Base-by-base conservation (phyloP, 2,329 filamentous ascomycete species). In the Aureobasidium vineae region DNA sequence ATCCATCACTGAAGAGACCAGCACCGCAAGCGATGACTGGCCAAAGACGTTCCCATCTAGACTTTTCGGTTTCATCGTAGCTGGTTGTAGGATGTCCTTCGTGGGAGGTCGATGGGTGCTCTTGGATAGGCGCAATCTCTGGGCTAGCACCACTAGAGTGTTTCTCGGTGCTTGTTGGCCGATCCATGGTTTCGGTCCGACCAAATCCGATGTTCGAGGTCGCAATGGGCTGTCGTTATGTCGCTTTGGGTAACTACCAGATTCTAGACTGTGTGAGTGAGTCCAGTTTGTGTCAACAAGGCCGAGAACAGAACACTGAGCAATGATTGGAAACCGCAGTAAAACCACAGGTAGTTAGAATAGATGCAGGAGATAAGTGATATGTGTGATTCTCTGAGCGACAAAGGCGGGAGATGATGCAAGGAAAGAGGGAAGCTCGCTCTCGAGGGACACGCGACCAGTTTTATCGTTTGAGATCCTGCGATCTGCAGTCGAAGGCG, bases 1-100 rank as follows among this genome's bases (percentile, higher is more conserved):
- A 97, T 19, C 93, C 93, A 77, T 97, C 93, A 28, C 89, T 92
- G 78, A 97, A 97, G 1, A 97, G 83, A 73, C 93, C 93, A 61
- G 92, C 90, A 70, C 93, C 93, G 74, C 92, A 96, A 50, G 92
- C 92, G 71, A 97, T 88, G 0, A 92, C 90, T 16, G 92, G 91
- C 83, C 86, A 88, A 21, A 84, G 79, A 56, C 85, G 80, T 69
- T 85, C 79, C 84, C 75, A 76, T 33, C 65, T 61, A 1, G 70
- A 67, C 66, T 75, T 76, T 47, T 63, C 59, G 16, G 43, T 63
- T 19, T 63, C 31, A 1, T 63, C 59, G 33, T 63, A 63, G 1
- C 31, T 21, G 15, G 45, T 28, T 3, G n/a, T 6, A 16, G 19
- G 28, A 10, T 60, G 16, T 19, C 40, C 56, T 21, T 47, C 19